phyloP scores from a whole-genome alignment of 768 basidiomycete genomes.

The Mycena rebaudengoi region DNA sequence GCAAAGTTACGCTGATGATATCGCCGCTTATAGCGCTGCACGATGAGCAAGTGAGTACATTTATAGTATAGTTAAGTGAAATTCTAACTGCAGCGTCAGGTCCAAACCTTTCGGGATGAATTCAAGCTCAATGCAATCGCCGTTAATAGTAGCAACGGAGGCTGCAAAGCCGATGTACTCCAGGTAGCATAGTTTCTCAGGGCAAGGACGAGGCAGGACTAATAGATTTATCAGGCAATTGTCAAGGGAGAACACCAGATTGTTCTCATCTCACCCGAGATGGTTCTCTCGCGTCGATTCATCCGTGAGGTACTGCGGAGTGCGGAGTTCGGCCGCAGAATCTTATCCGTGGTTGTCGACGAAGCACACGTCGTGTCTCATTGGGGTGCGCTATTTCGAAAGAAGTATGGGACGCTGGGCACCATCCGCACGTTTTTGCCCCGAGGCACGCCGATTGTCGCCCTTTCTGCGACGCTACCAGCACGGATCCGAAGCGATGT shows the following conservation, averaged over 20 bases:
- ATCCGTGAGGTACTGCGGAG: conserved; percentile 35
- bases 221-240: conserved; percentile 29
- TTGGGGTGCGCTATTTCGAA: conserved; percentile 44
- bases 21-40: conserved; percentile 50
- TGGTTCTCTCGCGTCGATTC: conserved; percentile 38
- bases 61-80: conserved; percentile 5
- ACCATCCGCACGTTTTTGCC: no score
- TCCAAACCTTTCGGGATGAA: conserved; percentile 39
- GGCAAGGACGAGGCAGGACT: background rate
- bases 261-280: conserved; percentile 44
- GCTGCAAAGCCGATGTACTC: conserved; percentile 34
- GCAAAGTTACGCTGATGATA: conserved; percentile 45
- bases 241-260: conserved; percentile 35
- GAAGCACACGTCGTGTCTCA: conserved; percentile 47
- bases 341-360: conserved; percentile 41
- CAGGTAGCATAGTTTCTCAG: conserved; percentile 26
- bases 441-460: no score
- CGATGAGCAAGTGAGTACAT: conserved; percentile 41
- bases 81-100: conserved; percentile 28
- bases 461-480: no score
- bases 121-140: conserved; percentile 40
- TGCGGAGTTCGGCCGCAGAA: conserved; percentile 20
- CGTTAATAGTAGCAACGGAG: conserved; percentile 40
- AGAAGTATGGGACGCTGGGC: no score
- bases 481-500: no score